Conservation (phyloP, 2,329 filamentous ascomycete genomes). For the Cytospora schulzeri region DNA sequence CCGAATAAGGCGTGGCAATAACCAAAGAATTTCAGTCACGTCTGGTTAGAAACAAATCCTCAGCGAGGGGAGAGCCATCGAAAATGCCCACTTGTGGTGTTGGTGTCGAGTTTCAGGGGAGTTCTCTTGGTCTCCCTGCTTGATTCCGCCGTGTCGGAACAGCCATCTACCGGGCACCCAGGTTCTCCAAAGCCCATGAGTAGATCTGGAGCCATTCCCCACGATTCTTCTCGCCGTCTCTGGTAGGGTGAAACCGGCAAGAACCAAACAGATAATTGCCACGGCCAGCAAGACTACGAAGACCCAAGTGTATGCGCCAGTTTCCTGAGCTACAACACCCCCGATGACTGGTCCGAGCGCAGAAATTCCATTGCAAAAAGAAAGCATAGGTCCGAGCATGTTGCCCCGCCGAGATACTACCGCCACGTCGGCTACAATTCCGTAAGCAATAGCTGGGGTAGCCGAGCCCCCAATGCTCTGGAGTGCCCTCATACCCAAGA, state of each 20-base stretch:
- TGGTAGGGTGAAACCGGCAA: conserved; percentile 53
- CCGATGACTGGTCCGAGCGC: conserved; percentile 26
- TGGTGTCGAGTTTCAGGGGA: background rate
- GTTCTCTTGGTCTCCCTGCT: conserved; percentile 50
- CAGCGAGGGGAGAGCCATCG: conserved; percentile 45
- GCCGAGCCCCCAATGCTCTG: conserved; percentile 64
- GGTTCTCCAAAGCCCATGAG: conserved; percentile 52
- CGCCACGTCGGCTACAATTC: conserved; percentile 68
- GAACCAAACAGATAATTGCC: conserved; percentile 40
- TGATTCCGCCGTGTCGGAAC: conserved; percentile 42
- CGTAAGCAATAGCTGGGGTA: conserved; percentile 66
- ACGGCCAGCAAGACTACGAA: conserved; percentile 60
- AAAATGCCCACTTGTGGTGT: background rate
- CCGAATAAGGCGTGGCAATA: conserved; percentile 44
- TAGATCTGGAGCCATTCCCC: conserved; percentile 57
- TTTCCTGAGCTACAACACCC: conserved; percentile 23
- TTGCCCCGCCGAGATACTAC: conserved; percentile 65
- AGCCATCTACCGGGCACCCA: conserved; percentile 45
- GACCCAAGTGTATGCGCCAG: conserved; percentile 59
- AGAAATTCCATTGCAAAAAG: conserved; percentile 51
- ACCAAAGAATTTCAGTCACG: conserved; percentile 50
- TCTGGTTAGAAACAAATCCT: conserved; percentile 55
- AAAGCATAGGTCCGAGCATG: conserved; percentile 65
- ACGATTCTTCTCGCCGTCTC: conserved; percentile 57
- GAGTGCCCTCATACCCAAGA: conserved; percentile 58